These are phyloP conservation scores for Pichia exigua DNA, from an alignment of 805 yeast genomes.

Conservation along the genomic window DNA sequence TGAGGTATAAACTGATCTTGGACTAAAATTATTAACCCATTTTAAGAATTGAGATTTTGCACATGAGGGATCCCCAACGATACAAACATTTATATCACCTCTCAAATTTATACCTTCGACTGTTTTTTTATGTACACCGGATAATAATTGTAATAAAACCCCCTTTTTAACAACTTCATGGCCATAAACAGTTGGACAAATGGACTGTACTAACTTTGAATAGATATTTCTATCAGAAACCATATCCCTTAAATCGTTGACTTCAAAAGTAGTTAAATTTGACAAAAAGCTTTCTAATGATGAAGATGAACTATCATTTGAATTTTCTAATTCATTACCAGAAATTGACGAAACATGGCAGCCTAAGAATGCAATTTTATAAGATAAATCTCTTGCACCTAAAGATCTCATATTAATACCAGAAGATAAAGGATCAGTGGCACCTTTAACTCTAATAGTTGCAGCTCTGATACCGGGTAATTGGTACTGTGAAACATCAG, in stretches of 20 bases:
- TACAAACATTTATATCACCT: constrained; percentile 94
- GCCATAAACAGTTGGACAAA: constrained; percentile 95
- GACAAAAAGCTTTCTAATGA: constrained; percentile 70
- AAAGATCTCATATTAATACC: constrained; percentile 79
- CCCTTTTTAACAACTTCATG: constrained; percentile 94
- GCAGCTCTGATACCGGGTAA: constrained; percentile 92
- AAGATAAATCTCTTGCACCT: constrained; percentile 94
- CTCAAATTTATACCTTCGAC: constrained; percentile 90
- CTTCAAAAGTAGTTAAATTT: constrained; percentile 72
- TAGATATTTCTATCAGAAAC: constrained; percentile 82
- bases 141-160: constrained; percentile 73
- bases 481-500: constrained; percentile 90
- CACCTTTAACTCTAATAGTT: constrained; percentile 53
- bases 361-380: constrained; percentile 84
- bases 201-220: constrained; percentile 73
- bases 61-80: constrained; percentile 97
- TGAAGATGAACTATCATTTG: constrained; percentile 15
- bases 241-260: constrained; percentile 80
- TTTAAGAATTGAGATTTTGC: constrained; percentile 93
- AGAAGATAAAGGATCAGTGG: constrained; percentile 56
- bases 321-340: constrained; percentile 24
- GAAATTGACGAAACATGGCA: constrained; percentile 74
- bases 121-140: constrained; percentile 93
- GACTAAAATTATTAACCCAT: constrained; percentile 85
- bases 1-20: constrained; percentile 92